Percentiles rank a stretch among this genome's conserved stretches.
phyloP scores from a whole-genome alignment of 352 stramenopile species.

The Globisporangium megalacanthum region DNA sequence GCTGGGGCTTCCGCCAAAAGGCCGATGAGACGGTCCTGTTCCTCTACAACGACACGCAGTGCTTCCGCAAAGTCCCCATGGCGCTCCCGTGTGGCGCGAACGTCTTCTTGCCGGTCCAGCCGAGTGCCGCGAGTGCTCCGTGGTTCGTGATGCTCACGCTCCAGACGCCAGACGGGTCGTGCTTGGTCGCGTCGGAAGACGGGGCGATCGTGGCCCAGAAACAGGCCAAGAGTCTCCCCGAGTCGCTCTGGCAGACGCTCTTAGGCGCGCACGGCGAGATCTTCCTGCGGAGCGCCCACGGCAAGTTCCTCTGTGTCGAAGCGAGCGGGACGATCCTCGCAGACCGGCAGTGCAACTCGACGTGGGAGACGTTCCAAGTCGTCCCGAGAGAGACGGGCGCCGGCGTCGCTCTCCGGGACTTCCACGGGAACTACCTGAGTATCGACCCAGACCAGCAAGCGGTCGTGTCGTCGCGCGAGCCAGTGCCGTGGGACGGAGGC shows the following conservation, averaged over 20 bases:
- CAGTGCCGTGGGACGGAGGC: conserved; percentile 64
- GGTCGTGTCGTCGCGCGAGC: conserved; percentile 37
- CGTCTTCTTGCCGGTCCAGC: conserved; percentile 34
- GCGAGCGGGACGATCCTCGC: conserved; percentile 65
- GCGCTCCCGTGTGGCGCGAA: conserved; percentile 32
- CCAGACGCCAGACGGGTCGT: conserved; percentile 56
- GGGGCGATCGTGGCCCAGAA: conserved; percentile 41
- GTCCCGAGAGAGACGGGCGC: conserved; percentile 39
- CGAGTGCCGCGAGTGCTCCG: conserved; percentile 16
- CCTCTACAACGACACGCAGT: conserved; percentile 81
- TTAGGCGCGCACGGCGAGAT: conserved; percentile 51
- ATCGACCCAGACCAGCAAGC: conserved; percentile 42
- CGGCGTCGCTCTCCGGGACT: conserved; percentile 64
- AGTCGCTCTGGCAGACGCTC: conserved; percentile 73
- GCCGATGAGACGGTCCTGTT: conserved; percentile 62
- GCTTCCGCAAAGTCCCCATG: conserved; percentile 84
- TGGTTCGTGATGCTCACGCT: conserved; percentile 83
- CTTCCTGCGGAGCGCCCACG: conserved; percentile 66
- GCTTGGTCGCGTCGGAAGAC: conserved; percentile 60
- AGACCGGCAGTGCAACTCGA: conserved; percentile 69
- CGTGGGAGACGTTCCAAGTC: conserved; percentile 85
- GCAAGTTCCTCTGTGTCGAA: conserved; percentile 84
- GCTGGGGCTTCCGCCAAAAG: conserved; percentile 59
- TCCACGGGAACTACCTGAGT: conserved; percentile 73
- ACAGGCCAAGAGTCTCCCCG: conserved; percentile 17